Evolutionary conservation across 805 yeast species (phyloP).

Genomic region (Jamesozyma hellenica): DNA sequence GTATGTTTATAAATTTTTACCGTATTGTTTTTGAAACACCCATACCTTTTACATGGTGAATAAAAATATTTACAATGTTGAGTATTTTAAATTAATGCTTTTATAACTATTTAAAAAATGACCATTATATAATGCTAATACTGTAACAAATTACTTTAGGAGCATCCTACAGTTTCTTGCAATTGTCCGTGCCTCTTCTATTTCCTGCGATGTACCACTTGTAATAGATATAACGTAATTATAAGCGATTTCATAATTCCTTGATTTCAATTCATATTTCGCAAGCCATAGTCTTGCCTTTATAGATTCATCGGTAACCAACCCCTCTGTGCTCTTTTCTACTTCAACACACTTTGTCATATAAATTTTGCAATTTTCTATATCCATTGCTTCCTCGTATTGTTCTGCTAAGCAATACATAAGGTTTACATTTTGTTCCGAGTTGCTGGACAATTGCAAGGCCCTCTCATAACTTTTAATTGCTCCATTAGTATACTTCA

Average conservation of each 20-base stretch:
- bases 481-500: constrained; percentile 61
- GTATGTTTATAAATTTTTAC: too few species aligned
- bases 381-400: constrained; percentile 47
- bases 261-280: constrained; percentile 44
- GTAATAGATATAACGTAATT: constrained; percentile 61
- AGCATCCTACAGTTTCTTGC: constrained; percentile 66
- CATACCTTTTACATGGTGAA: too few species aligned
- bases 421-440: constrained; percentile 45
- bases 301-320: constrained; percentile 57
- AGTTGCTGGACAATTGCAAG: constrained; percentile 39
- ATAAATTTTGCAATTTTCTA: constrained; percentile 43
- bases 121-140: too few species aligned
- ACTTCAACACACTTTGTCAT: constrained; percentile 51
- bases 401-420: constrained; percentile 56
- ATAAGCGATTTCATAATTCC: constrained; percentile 59
- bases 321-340: constrained; percentile 52
- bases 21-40: too few species aligned
- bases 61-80: too few species aligned
- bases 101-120: too few species aligned
- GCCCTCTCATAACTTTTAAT: constrained; percentile 78
- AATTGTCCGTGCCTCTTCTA: constrained; percentile 80
- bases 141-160: constrained; percentile 21
- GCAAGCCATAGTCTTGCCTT: constrained; percentile 87
- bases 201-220: constrained; percentile 69
- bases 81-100: too few species aligned